A percentile compares a stretch with the other conserved stretches of the same genome.
These are phyloP conservation scores for Cyclostephanos tholiformis DNA, from an alignment of 108 stramenopile genomes.

Conservation along the genomic window DNA sequence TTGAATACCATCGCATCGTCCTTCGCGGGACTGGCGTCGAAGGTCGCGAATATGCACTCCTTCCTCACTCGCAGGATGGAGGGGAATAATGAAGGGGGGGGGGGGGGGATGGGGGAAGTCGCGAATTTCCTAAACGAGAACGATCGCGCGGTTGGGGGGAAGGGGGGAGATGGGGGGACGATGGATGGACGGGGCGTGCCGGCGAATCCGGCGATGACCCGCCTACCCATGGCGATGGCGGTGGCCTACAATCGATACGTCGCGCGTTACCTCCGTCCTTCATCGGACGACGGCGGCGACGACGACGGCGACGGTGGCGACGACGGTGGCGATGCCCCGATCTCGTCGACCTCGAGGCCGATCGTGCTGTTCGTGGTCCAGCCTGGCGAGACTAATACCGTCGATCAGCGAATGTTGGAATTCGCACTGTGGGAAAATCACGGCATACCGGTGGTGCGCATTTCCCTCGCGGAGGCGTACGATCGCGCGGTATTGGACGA, in stretches of 20 bases:
- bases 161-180: background rate
- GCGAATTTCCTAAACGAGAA: slow-evolving; percentile 57
- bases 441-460: slow-evolving; percentile 76
- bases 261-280: slow-evolving; percentile 20
- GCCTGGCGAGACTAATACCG: slow-evolving; percentile 92
- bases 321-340: background rate
- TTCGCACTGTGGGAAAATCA: slow-evolving; percentile 84
- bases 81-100: too few species aligned
- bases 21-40: slow-evolving; percentile 81
- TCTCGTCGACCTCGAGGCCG: too few species aligned
- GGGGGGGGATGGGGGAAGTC: slow-evolving; percentile 43
- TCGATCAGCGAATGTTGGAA: slow-evolving; percentile 95
- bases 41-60: slow-evolving; percentile 74
- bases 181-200: slow-evolving; percentile 68
- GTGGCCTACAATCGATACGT: slow-evolving; percentile 76
- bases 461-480: slow-evolving; percentile 65
- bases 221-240: slow-evolving; percentile 74
- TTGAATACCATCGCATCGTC: slow-evolving; percentile 97
- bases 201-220: slow-evolving; percentile 74
- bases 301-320: too few species aligned
- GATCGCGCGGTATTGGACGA: slow-evolving; percentile 46
- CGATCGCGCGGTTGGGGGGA: slow-evolving; percentile 44
- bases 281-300: slow-evolving; percentile 2
- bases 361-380: slow-evolving; percentile 94
- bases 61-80: too few species aligned